Evolutionary conservation across 352 stramenopile species (phyloP).

Genomic region (Phytopythium aichiense): DNA sequence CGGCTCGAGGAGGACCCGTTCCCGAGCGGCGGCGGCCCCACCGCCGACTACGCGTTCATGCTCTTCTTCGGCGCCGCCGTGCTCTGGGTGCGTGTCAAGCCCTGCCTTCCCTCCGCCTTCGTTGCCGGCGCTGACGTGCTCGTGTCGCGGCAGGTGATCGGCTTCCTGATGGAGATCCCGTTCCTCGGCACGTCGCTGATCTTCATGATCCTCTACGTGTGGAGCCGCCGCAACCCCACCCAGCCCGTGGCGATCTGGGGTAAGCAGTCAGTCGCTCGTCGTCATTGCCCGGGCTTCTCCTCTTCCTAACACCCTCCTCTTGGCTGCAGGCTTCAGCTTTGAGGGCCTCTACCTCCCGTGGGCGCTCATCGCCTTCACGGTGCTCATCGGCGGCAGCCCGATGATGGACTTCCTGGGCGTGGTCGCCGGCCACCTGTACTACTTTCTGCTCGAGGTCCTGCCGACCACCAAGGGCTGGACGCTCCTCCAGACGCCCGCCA

Average conservation of each 20-base stretch:
- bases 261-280: conserved; percentile 13
- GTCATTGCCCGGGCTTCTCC: not conserved
- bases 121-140: not conserved
- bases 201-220: conserved; percentile 91
- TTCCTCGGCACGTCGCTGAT: conserved; percentile 85
- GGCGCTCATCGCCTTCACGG: conserved; percentile 86
- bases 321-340: conserved; percentile 70
- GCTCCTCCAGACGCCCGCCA: conserved; percentile 69
- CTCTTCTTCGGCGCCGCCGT: conserved; percentile 78
- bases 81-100: conserved; percentile 55
- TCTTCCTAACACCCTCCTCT: not conserved
- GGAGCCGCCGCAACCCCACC: conserved; percentile 85
- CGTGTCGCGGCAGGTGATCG: conserved; percentile 46
- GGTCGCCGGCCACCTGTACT: conserved; percentile 86
- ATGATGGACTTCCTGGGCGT: conserved; percentile 88
- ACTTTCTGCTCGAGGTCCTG: conserved; percentile 87
- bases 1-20: conserved; percentile 85
- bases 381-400: conserved; percentile 81
- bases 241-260: conserved; percentile 81
- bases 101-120: not conserved
- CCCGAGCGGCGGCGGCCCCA: conserved; percentile 67
- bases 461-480: conserved; percentile 84
- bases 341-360: conserved; percentile 86
- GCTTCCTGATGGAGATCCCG: conserved; percentile 77
- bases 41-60: conserved; percentile 89